Percentiles rank a stretch among this genome's conserved stretches.
Conservation (phyloP, 805 yeast species). For the Candida anglica region DNA sequence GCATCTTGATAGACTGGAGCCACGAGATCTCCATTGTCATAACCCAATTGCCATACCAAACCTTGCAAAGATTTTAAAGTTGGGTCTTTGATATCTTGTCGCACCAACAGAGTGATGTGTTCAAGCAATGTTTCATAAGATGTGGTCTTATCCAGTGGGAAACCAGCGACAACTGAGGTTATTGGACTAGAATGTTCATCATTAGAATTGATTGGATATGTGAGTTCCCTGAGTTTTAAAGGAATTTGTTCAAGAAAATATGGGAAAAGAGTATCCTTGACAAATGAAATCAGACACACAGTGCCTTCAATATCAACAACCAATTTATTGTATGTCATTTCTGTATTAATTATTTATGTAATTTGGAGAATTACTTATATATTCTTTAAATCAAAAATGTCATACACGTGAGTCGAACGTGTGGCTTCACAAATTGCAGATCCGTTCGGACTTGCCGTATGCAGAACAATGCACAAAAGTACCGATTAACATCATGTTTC, state of each 20-base stretch:
- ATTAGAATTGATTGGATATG: conserved; percentile 27
- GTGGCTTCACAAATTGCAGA: too few relatives aligned
- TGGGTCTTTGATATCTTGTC: conserved; percentile 71
- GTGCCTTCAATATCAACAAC: conserved; percentile 86
- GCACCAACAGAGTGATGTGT: conserved; percentile 57
- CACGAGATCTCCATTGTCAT: conserved; percentile 64
- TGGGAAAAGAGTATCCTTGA: conserved; percentile 73
- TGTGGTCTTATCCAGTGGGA: conserved; percentile 35
- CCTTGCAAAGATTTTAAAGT: conserved; percentile 80
- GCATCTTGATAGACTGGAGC: conserved; percentile 82
- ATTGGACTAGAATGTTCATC: conserved; percentile 15
- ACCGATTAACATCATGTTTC: too few relatives aligned
- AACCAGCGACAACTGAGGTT: conserved; percentile 32
- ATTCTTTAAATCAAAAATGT: too few relatives aligned
- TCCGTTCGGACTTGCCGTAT: too few relatives aligned
- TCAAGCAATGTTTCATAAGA: conserved; percentile 28
- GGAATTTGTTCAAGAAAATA: conserved; percentile 59
- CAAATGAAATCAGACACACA: conserved; percentile 87
- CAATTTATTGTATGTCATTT: conserved; percentile 4
- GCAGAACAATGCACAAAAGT: too few relatives aligned
- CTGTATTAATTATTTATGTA: too few relatives aligned
- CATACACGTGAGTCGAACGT: too few relatives aligned
- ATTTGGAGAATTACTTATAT: too few relatives aligned
- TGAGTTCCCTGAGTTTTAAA: conserved; percentile 20
- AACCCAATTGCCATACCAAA: conserved; percentile 75